Evolutionary conservation across 495 filamentous ascomycete genomes (phyloP), one percentile per base, ranked within the genome.

Genomic region (Lasiosphaeris hirsuta): DNA sequence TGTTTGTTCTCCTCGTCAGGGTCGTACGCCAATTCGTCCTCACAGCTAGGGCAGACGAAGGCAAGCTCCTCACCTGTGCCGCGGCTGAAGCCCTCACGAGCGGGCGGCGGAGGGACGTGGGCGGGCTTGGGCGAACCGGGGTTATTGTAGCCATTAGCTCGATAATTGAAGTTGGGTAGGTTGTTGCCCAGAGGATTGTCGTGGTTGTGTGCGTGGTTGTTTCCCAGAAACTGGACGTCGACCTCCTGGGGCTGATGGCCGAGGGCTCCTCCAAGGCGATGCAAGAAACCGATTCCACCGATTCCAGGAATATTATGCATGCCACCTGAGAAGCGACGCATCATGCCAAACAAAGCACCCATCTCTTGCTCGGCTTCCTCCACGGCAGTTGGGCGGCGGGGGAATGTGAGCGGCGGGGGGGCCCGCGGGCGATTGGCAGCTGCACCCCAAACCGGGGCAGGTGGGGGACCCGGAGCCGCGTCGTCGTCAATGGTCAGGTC

Each of bases 1-100:
- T 64, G 66, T 1, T 57, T 18, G 14, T 33, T 47, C 7, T 63
- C 57, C 30, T 57, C 57, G 4, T 74, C 68, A 8, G 73, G 74
- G 38, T 79, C 73, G 42, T 77, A 80, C 14, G 69, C 66, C 1
- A 80, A 57, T 52, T 80, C 77, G 35, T 75, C 56, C 13, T 79
- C 73, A 44, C 77, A 80, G 58, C 69, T 68, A 4, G 77, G 66
- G 50, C 77, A 80, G n/a, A 80, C 69, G 39, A 69, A 63, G 1
- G 66, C 63, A 3, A 73, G 52, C 36, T 78, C 73, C 19, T 69
- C 68, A 48, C 69, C 70, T 0, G 74, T 76, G 54, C 70, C 52
- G 54, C 77, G 68, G 0, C 70, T 76, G 49, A 78, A 80, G 7
- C 75, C 76, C 14, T 64, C 59, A 11, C 69, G 58, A 0, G 75